Evolutionary conservation across 306 rosid species (phyloP).

Genomic region (Trichosanthes cucumerina): DNA sequence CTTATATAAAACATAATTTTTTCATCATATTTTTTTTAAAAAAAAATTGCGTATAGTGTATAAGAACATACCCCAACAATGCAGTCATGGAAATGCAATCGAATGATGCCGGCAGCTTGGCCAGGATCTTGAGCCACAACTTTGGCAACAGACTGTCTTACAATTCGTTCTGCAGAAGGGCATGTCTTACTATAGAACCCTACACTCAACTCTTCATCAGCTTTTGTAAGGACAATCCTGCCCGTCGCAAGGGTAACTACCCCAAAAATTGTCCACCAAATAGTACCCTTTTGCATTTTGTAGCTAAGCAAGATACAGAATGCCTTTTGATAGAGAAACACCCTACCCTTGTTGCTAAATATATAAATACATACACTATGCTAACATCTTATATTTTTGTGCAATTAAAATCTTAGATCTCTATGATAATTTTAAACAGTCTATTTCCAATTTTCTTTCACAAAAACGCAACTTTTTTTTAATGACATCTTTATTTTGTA

Average conservation of each 20-base stretch:
- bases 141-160: not conserved
- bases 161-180: constrained; percentile 5
- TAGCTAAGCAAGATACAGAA: not conserved
- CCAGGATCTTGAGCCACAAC: not conserved
- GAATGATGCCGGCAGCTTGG: not conserved
- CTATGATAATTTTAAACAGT: not conserved
- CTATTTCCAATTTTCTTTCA: not conserved
- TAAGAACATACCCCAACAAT: not conserved
- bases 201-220: not conserved
- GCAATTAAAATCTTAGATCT: not conserved
- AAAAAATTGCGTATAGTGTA: not conserved
- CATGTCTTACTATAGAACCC: constrained; percentile 7
- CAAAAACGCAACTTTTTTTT: not conserved
- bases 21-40: too few species aligned
- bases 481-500: not conserved
- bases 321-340: not conserved
- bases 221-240: not conserved
- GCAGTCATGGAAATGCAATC: not conserved
- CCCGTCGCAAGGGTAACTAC: not conserved
- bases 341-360: not conserved
- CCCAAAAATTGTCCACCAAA: not conserved
- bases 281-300: not conserved
- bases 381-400: not conserved
- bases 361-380: not conserved
- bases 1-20: too few species aligned